A percentile compares a stretch with the other conserved stretches of the same genome.
phyloP scores from a whole-genome alignment of 2,329 filamentous ascomycete genomes.

The Lanzia echinophila region DNA sequence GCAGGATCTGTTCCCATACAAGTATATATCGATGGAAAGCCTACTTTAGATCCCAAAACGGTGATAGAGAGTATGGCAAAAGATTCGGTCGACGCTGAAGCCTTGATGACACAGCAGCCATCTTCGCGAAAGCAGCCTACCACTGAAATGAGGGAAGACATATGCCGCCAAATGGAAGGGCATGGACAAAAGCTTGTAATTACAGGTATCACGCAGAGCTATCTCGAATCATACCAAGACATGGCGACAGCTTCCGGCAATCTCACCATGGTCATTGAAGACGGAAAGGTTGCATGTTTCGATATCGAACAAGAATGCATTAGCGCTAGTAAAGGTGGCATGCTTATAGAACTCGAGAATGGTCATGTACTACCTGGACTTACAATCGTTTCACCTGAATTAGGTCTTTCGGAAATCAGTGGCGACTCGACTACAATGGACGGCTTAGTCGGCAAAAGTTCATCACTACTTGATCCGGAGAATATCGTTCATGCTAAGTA shows the following conservation, averaged over 20 bases:
- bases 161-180: constrained; percentile 11
- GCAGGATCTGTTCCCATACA: constrained; percentile 40
- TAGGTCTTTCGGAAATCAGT: constrained; percentile 46
- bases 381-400: constrained; percentile 40
- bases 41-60: constrained; percentile 30
- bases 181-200: constrained; percentile 30
- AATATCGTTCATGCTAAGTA: constrained; percentile 36
- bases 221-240: constrained; percentile 25
- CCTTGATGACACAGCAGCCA: background rate
- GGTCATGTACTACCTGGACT: constrained; percentile 44
- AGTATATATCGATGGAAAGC: constrained; percentile 41
- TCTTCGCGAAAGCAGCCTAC: constrained; percentile 20
- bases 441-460: constrained; percentile 33
- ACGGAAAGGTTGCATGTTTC: constrained; percentile 38
- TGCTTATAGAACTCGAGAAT: constrained; percentile 35
- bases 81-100: background rate
- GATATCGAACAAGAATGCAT: constrained; percentile 29
- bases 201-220: constrained; percentile 34
- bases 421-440: constrained; percentile 40
- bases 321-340: constrained; percentile 18
- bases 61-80: constrained; percentile 28
- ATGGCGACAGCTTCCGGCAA: constrained; percentile 14
- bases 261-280: constrained; percentile 35
- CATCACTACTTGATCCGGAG: constrained; percentile 24
- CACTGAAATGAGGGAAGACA: background rate